Evolutionary conservation across 1,284 basidiomycete species (phyloP).

Genomic region (Athelia psychrophila): DNA sequence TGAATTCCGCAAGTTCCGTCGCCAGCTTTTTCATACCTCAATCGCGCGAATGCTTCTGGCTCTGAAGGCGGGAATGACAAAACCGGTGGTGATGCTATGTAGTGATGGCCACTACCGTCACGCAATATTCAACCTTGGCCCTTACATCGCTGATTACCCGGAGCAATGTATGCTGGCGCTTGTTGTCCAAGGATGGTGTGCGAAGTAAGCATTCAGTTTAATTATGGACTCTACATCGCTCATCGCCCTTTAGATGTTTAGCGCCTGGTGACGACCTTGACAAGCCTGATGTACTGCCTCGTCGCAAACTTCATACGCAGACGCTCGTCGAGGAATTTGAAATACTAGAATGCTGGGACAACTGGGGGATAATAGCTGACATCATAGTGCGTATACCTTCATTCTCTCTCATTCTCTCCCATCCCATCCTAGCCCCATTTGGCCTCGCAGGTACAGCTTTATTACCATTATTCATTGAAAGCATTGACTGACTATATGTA

Average conservation of each 20-base stretch:
- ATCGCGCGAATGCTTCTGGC: background rate
- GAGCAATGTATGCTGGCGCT: slow-evolving; percentile 1
- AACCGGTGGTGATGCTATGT: background rate
- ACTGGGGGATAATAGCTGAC: slow-evolving; percentile 7
- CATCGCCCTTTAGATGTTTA: background rate
- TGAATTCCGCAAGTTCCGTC: background rate
- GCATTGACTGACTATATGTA: background rate
- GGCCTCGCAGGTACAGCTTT: background rate
- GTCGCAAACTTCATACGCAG: background rate
- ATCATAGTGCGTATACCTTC: slow-evolving; percentile 2
- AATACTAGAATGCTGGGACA: slow-evolving; percentile 1
- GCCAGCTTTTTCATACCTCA: slow-evolving; percentile 3
- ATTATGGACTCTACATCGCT: background rate
- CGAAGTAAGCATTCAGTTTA: slow-evolving; percentile 1
- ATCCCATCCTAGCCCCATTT: no score
- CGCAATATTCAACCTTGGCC: slow-evolving; percentile 1
- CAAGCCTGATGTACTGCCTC: background rate
- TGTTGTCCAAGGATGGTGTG: slow-evolving; percentile 6
- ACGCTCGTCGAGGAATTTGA: slow-evolving; percentile 1
- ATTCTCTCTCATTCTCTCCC: background rate
- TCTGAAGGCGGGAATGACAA: slow-evolving; percentile 3
- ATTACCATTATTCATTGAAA: background rate
- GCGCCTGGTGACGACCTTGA: slow-evolving; percentile 2
- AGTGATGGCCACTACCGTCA: slow-evolving; percentile 2
- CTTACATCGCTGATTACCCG: slow-evolving; percentile 6